Base-by-base conservation (phyloP, 2,329 filamentous ascomycete genomes). In the Diaporthe citri region DNA sequence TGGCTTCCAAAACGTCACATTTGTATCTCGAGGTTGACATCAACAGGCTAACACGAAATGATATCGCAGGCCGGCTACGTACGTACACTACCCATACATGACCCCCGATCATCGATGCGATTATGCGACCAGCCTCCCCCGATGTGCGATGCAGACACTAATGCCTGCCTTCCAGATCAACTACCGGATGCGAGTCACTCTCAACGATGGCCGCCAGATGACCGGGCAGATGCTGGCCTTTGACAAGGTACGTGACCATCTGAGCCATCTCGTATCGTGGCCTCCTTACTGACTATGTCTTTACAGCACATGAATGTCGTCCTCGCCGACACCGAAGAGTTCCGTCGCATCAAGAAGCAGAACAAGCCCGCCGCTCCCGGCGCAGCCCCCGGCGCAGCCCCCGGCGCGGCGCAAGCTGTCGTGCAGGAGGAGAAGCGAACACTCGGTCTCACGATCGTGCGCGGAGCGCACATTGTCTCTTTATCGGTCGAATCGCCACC, bases 211-310 rank as follows among this genome's bases (percentile, higher is more conserved):
- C 78, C 93, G 97, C 82, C 95, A 98, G 85, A 97, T 99, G 93
- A 96, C 95, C 55, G 97, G 96, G 77, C 95, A 98, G 85, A 98
- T 99, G 95, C 91, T 99, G 79, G 97, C 97, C 72, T 99, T 98
- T 82, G 97, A 99, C 86, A 98, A 98, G 91, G 95, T 96, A 86
- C 75, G 80, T 39, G 36, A 75, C 3, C 12, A 9, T 1, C 9
- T 17, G 22, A 74, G 7, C 17, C 25, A 5, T 6, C 7, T 46
- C 1, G 6, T 56, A 73, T 5, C 12, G 25, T 72, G 59, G 75
- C 6, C 36, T 41, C 36, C 20, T 52, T 57, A 46, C 75, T 78
- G 59, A 74, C 60, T 20, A 15, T 28, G 41, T 8, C n/a, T 52
- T 52, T 72, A 67, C 78, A 97, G 95, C 97, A 99, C 86, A 99